Evolutionary conservation across 345 rosid species (phyloP), one percentile per base, ranked within the genome.

Genomic region (Hibiscus trionum): DNA sequence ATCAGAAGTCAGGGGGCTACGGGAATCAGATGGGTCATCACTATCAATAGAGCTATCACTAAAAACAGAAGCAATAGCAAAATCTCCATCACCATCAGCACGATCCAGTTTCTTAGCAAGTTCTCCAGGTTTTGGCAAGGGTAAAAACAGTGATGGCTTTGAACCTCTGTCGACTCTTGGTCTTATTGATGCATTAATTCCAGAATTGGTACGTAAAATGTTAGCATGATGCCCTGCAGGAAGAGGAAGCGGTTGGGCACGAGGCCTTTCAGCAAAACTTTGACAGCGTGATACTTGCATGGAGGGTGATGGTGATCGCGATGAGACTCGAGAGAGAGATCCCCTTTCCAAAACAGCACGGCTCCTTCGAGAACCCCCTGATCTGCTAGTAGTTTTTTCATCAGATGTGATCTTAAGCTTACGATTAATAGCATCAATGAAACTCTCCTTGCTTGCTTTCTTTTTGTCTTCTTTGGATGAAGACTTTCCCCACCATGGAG

Each of bases 191-290:
- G 76, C 81, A 77, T 76, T 79, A 49, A 81, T 79, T 58, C 80
- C 91, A 35, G 88, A 83, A 80, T 87, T 83, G 72, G 80, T 82
- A 12, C 81, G 82, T 27, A 63, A 82, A 14, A 84, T 75, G 14
- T 69, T 63, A 47, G 79, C 72, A 71, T 79, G 81, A 74, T 77
- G 84, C 58, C 72, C 69, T 46, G 61, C 84, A 74, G 97, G 97
- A 71, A 86, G 88, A 67, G 97, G 97, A 81, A 89, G 97, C 66
- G 97, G 97, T 35, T 88, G 91, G 11, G 97, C 88, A 76, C 42
- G 80, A 73, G 89, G 77, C 80, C 91, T 84, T 70, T 82, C 97
- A 3, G 84, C 86, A 78, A 91, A 91, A 74, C 96, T 91, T 82
- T 89, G 96, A 82, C 93, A 91, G n/a, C 93, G 85, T n/a, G 88